Evolutionary conservation across 371 early-diverging fungal genomes (phyloP).

Genomic region (Parasitella parasitica): DNA sequence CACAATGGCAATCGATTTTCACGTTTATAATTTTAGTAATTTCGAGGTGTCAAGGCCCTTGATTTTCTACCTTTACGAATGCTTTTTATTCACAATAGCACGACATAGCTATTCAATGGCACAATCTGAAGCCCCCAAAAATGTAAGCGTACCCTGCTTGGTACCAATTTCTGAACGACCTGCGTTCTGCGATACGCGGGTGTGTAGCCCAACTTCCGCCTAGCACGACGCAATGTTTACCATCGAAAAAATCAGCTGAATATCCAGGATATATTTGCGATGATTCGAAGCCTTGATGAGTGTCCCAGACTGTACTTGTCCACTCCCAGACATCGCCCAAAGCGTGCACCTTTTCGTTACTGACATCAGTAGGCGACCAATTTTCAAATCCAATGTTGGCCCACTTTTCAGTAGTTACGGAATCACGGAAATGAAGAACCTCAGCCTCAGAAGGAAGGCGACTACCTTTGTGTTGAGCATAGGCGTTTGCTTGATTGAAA

Average conservation of each 20-base stretch:
- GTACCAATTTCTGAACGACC: constrained; percentile 87
- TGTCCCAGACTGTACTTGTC: constrained; percentile 68
- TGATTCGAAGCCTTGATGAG: constrained; percentile 57
- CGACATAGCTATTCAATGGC: constrained; percentile 12
- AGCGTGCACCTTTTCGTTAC: constrained; percentile 39
- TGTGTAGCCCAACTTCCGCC: constrained; percentile 91
- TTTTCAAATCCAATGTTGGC: constrained; percentile 60
- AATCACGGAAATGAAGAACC: constrained; percentile 35
- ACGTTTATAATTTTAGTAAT: not conserved
- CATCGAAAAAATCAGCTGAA: constrained; percentile 87
- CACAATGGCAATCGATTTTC: not conserved
- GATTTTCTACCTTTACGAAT: not conserved
- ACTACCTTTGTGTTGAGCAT: constrained; percentile 57
- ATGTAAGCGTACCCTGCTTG: constrained; percentile 84
- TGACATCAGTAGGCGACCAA: constrained; percentile 61
- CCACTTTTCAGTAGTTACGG: constrained; percentile 10
- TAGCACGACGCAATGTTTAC: constrained; percentile 78
- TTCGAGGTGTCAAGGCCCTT: not conserved
- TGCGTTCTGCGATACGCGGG: constrained; percentile 70
- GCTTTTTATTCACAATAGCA: not conserved
- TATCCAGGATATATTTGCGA: constrained; percentile 85
- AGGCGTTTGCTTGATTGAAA: constrained; percentile 67
- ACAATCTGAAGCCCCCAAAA: constrained; percentile 71
- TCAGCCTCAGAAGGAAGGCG: constrained; percentile 74
- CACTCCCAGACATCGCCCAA: constrained; percentile 85